These are phyloP conservation scores for Cadophora sp. DNA, from an alignment of 2,329 filamentous ascomycete genomes.

Conservation along the genomic window DNA sequence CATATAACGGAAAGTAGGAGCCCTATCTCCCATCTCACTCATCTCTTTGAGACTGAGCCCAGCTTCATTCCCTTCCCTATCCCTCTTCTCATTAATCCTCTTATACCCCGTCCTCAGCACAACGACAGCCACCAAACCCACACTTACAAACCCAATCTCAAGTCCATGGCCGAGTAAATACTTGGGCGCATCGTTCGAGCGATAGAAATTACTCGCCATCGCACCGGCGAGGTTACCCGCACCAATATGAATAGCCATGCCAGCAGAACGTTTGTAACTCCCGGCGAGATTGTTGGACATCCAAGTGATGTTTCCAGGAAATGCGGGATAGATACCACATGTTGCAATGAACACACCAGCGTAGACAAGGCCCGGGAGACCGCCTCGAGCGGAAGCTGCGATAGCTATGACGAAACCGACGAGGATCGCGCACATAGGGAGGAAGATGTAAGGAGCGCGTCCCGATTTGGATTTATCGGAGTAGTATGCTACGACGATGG, in stretches of 20 bases:
- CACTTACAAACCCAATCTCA: slow-evolving; percentile 21
- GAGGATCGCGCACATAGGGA: slow-evolving; percentile 59
- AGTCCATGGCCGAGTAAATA: slow-evolving; percentile 58
- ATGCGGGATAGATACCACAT: slow-evolving; percentile 53
- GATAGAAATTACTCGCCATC: slow-evolving; percentile 77
- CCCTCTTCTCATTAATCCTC: slow-evolving; percentile 20
- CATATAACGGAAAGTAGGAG: slow-evolving; percentile 15
- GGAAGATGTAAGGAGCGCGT: slow-evolving; percentile 62
- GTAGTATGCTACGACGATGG: slow-evolving; percentile 48
- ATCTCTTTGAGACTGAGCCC: slow-evolving; percentile 13
- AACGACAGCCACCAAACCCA: slow-evolving; percentile 4
- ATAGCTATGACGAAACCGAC: slow-evolving; percentile 63
- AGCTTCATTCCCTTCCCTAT: slow-evolving; percentile 16
- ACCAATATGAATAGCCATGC: slow-evolving; percentile 70
- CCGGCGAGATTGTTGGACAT: slow-evolving; percentile 64
- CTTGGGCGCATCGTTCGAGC: slow-evolving; percentile 55
- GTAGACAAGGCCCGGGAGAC: slow-evolving; percentile 52
- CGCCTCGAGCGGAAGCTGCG: slow-evolving; percentile 40
- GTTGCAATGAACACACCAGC: slow-evolving; percentile 54
- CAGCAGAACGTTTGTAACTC: slow-evolving; percentile 61
- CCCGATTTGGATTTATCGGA: slow-evolving; percentile 28
- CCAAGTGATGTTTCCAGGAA: slow-evolving; percentile 57
- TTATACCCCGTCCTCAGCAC: slow-evolving; percentile 14
- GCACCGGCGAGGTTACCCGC: slow-evolving; percentile 66
- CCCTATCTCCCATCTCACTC: slow-evolving; percentile 18